phyloP scores from a whole-genome alignment of 2,329 filamentous ascomycete genomes.

The Colletotrichum cereale region DNA sequence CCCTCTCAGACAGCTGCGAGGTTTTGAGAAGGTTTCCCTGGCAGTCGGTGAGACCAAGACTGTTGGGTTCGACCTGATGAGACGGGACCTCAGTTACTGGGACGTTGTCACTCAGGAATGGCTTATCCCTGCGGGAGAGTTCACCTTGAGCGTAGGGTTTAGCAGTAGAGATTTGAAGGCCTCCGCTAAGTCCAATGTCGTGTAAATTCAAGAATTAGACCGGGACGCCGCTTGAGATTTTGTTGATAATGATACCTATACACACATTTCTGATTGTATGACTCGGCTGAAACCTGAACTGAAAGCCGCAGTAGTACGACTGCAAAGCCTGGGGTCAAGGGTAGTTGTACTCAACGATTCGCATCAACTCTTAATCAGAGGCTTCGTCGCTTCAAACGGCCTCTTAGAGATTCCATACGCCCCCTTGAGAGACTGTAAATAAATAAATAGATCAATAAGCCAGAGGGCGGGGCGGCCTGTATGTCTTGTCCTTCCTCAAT shows the following conservation, averaged over 20 bases:
- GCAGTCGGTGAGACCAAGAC: conserved; percentile 53
- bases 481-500: not conserved
- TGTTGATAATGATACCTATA: too few relatives aligned
- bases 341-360: not conserved
- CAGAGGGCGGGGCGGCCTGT: not conserved
- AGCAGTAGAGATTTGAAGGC: conserved; percentile 45
- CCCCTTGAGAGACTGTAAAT: not conserved
- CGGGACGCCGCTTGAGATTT: too few relatives aligned
- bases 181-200: too few relatives aligned
- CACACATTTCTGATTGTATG: not conserved
- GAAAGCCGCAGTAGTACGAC: not conserved
- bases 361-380: not conserved
- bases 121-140: conserved; percentile 52
- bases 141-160: conserved; percentile 48
- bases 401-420: not conserved
- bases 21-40: conserved; percentile 64
- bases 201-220: too few relatives aligned
- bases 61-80: conserved; percentile 59
- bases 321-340: not conserved
- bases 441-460: not conserved
- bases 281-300: not conserved
- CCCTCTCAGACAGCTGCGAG: conserved; percentile 62
- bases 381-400: not conserved
- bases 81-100: conserved; percentile 64
- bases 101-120: conserved; percentile 58